Base-by-base conservation (phyloP, 1,139 yeast genomes). In the Yamadazyma buinensis region DNA sequence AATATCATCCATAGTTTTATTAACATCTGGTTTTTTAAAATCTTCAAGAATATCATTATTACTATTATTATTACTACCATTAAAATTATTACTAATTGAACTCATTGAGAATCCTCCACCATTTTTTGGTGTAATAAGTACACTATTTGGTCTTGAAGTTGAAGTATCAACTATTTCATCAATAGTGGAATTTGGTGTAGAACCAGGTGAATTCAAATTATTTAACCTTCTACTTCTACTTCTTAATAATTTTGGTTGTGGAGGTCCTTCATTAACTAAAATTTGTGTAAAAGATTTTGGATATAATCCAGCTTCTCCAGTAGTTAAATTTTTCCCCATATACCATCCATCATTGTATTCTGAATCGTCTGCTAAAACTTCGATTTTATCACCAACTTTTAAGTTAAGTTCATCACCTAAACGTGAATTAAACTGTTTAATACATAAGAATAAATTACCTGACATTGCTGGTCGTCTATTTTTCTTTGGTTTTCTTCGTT, bases 331-430 rank as follows among this genome's bases (percentile, higher is more conserved):
- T 43, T 81, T 80, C 8, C 97, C 96, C 83, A 67, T 67, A 52
- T 82, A 92, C 99, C 99, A 92, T n/a, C 97, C 97, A 57, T 92
- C 99, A 47, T 86, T 84, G 58, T 84, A 92, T 51, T 86, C 97
- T 42, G 81, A 76, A 59, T 92, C 99, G 56, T 88, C 96, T 28
- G 95, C 87, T 19, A 94, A 73, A 12, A 92, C 88, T 55, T 88
- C 94, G 37, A 94, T 73, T 44, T 78, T 81, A 51, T 92, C 97
- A 18, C 97, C 97, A 18, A 84, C 77, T 33, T 69, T 72, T 44
- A 92, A 68, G 30, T 81, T 77, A 31, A 92, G 67, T 60, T 92
- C 99, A 57, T 94, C 98, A 18, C 87, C 95, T 41, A 90, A 68
- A 35, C 97, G 72, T 33, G 95, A 90, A 35, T 72, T 72, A 59